Percentiles rank a stretch among this genome's conserved stretches.
Evolutionary conservation across 1,139 yeast genomes (phyloP).

Genomic region (Yamadazyma sp.): DNA sequence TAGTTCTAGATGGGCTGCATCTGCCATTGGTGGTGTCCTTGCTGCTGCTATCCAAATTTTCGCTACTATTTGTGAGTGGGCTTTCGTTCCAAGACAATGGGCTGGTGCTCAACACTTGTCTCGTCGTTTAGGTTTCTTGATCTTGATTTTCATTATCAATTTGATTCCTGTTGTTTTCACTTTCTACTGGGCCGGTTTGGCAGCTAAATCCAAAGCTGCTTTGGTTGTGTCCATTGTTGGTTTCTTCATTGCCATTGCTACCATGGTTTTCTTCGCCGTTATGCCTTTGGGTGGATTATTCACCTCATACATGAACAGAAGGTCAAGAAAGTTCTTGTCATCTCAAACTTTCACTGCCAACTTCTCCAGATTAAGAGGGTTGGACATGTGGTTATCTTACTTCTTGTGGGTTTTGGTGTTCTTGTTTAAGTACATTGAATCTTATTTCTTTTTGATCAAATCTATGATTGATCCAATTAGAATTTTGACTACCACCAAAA

Average conservation of each 20-base stretch:
- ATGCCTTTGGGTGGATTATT: slow-evolving; percentile 98
- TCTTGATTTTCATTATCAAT: slow-evolving; percentile 66
- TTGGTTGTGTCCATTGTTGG: slow-evolving; percentile 82
- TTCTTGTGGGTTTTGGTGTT: slow-evolving; percentile 87
- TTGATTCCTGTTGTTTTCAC: slow-evolving; percentile 86
- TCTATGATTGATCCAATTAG: slow-evolving; percentile 95
- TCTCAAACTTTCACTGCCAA: slow-evolving; percentile 96
- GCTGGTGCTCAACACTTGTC: slow-evolving; percentile 98
- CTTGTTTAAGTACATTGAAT: slow-evolving; percentile 83
- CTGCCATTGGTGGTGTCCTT: slow-evolving; percentile 89
- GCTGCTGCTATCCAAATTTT: slow-evolving; percentile 78
- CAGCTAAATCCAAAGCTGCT: slow-evolving; percentile 71
- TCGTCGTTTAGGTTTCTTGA: slow-evolving; percentile 78
- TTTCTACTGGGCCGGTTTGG: slow-evolving; percentile 77
- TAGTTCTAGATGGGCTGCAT: slow-evolving; percentile 89
- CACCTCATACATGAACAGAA: slow-evolving; percentile 87
- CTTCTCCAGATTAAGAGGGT: slow-evolving; percentile 74
- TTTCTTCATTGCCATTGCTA: slow-evolving; percentile 83
- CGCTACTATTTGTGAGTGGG: slow-evolving; percentile 93
- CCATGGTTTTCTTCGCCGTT: slow-evolving; percentile 80
- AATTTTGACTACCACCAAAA: slow-evolving; percentile 45
- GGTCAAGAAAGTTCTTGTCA: slow-evolving; percentile 87
- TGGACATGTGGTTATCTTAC: slow-evolving; percentile 97
- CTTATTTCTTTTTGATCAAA: slow-evolving; percentile 88
- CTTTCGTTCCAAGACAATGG: slow-evolving; percentile 97